phyloP scores from a whole-genome alignment of 139 green algal species.

The Spirogloea muscicola region DNA sequence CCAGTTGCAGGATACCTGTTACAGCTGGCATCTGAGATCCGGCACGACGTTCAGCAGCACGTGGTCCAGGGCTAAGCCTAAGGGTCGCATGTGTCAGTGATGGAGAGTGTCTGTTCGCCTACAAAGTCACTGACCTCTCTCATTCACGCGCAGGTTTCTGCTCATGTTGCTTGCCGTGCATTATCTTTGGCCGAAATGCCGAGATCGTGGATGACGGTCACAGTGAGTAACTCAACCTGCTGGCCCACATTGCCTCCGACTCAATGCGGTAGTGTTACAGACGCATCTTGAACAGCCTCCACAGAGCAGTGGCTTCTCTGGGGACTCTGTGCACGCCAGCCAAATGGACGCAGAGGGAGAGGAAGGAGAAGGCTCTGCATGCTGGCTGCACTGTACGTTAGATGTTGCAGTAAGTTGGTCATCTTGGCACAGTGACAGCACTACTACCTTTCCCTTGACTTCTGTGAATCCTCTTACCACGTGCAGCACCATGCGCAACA shows the following conservation, averaged over 20 bases:
- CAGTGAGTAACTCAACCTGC: constrained; percentile 8
- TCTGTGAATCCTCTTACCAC: background rate
- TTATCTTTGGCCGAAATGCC: constrained; percentile 16
- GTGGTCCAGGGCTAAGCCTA: no score
- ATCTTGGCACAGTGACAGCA: background rate
- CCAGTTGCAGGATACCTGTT: no score
- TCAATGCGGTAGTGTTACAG: background rate
- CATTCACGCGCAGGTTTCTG: constrained; percentile 14
- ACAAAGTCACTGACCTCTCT: background rate
- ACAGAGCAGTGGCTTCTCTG: background rate
- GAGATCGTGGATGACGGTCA: constrained; percentile 8
- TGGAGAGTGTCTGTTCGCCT: no score
- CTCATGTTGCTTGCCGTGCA: constrained; percentile 7
- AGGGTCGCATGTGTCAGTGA: no score
- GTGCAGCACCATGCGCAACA: background rate
- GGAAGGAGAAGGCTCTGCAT: no score
- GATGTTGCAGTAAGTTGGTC: background rate
- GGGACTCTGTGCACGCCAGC: background rate
- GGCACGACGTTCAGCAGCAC: no score
- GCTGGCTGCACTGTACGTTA: background rate
- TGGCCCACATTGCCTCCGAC: background rate
- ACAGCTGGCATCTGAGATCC: no score
- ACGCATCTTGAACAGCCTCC: background rate
- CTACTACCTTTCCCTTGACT: background rate
- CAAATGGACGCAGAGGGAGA: no score